Percentiles rank a stretch among this genome's conserved stretches.
phyloP scores from a whole-genome alignment of 179 eudicot species.

The Gypsophila paniculata region DNA sequence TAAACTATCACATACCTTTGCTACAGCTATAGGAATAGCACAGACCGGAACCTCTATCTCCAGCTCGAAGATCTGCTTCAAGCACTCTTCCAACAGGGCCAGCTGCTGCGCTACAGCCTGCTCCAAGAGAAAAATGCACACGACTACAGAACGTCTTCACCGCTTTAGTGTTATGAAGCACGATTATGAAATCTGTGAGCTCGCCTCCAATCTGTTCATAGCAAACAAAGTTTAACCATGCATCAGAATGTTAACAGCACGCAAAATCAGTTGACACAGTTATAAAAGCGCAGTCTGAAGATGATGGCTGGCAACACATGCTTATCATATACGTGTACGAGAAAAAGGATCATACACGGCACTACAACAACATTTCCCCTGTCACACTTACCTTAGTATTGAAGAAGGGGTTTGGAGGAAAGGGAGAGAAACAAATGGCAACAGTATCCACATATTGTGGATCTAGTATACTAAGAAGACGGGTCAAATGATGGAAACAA shows the following conservation, averaged over 20 bases:
- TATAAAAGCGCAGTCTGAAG: background rate
- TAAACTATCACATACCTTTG: slow-evolving; percentile 55
- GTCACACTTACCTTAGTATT: background rate
- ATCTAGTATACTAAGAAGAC: background rate
- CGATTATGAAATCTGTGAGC: slow-evolving; percentile 92
- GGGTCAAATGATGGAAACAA: background rate
- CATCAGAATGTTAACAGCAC: background rate
- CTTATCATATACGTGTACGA: background rate
- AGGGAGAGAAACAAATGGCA: background rate
- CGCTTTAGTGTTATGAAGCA: slow-evolving; percentile 84
- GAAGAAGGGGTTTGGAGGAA: too few relatives aligned
- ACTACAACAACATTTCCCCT: too few relatives aligned
- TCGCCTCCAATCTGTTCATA: slow-evolving; percentile 76
- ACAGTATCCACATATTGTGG: background rate
- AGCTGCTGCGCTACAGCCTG: slow-evolving; percentile 99
- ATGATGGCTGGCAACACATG: background rate
- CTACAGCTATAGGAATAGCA: slow-evolving; percentile 98
- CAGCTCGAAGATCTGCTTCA: slow-evolving; percentile 98
- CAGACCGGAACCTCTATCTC: slow-evolving; percentile 93
- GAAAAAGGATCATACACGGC: too few relatives aligned
- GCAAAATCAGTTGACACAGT: background rate
- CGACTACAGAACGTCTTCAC: slow-evolving; percentile 96
- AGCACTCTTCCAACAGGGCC: slow-evolving; percentile 93
- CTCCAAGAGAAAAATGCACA: slow-evolving; percentile 96
- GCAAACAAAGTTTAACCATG: background rate